Conservation (phyloP, 164 flowering plant species). For the Chimonanthus praecox region DNA sequence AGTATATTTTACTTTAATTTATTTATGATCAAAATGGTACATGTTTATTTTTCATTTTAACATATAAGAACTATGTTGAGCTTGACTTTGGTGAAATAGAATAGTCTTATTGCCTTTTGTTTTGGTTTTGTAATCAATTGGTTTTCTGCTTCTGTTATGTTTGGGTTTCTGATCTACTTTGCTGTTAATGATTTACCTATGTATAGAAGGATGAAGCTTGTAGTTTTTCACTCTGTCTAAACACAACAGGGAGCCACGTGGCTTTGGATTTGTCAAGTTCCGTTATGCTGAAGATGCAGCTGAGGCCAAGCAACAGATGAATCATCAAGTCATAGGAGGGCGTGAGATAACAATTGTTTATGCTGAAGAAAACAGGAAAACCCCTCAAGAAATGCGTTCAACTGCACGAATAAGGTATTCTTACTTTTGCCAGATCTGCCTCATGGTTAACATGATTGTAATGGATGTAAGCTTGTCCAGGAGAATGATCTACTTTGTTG, state of each 20-base stretch:
- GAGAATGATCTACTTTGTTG: not conserved
- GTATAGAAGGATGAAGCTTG: too few species aligned
- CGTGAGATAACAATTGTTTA: constrained; percentile 85
- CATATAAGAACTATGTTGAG: too few species aligned
- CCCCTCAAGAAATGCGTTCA: constrained; percentile 84
- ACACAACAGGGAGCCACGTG: constrained; percentile 69
- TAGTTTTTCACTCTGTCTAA: not conserved
- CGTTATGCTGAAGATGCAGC: constrained; percentile 84
- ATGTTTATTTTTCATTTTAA: too few species aligned
- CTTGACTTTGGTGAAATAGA: too few species aligned
- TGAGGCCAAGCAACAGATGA: constrained; percentile 74
- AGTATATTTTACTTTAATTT: too few species aligned
- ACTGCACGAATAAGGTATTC: constrained; percentile 49
- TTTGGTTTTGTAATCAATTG: too few species aligned
- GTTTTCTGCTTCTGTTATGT: too few species aligned
- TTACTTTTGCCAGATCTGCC: not conserved
- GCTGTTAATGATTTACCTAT: not conserved
- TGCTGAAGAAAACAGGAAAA: constrained; percentile 95
- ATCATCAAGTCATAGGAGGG: constrained; percentile 76
- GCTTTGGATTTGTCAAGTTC: constrained; percentile 95
- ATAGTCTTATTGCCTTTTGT: too few species aligned
- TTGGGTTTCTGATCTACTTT: too few species aligned
- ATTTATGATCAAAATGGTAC: too few species aligned
- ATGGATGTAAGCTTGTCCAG: not conserved
- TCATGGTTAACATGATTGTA: not conserved